These are phyloP conservation scores for Exophiala sp. DNA, from an alignment of 2,329 filamentous ascomycete species.

Conservation along the genomic window DNA sequence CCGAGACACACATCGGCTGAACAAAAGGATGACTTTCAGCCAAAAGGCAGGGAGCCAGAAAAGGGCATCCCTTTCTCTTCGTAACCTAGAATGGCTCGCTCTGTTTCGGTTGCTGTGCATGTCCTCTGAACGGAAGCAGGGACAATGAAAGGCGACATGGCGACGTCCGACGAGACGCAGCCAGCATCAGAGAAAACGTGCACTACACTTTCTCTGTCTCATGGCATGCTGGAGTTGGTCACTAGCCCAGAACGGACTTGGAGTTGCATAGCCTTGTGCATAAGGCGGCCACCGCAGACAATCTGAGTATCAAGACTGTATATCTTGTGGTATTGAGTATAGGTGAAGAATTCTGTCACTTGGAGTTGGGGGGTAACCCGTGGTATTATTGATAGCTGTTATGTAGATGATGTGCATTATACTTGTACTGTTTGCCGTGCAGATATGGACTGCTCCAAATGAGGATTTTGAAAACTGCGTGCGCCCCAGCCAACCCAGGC, in stretches of 20 bases:
- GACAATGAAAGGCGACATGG: not conserved
- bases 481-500: not conserved
- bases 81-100: not conserved
- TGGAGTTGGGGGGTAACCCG: too few species aligned
- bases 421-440: too few species aligned
- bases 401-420: too few species aligned
- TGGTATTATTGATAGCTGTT: too few species aligned
- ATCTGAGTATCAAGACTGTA: not conserved
- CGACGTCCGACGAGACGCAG: not conserved
- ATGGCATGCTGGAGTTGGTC: not conserved
- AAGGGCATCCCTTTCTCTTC: too few species aligned
- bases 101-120: not conserved
- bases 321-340: not conserved
- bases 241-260: not conserved
- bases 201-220: not conserved
- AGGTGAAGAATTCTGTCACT: not conserved
- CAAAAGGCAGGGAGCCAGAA: too few species aligned
- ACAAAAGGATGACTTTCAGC: too few species aligned
- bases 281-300: not conserved
- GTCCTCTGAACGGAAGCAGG: not conserved
- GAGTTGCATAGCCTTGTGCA: not conserved
- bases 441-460: too few species aligned
- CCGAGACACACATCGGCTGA: too few species aligned
- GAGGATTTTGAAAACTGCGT: too few species aligned
- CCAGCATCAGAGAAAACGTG: slow-evolving; percentile 8